Conservation (phyloP, 2,329 filamentous ascomycete species). For the Neopestalotiopsis sp. region DNA sequence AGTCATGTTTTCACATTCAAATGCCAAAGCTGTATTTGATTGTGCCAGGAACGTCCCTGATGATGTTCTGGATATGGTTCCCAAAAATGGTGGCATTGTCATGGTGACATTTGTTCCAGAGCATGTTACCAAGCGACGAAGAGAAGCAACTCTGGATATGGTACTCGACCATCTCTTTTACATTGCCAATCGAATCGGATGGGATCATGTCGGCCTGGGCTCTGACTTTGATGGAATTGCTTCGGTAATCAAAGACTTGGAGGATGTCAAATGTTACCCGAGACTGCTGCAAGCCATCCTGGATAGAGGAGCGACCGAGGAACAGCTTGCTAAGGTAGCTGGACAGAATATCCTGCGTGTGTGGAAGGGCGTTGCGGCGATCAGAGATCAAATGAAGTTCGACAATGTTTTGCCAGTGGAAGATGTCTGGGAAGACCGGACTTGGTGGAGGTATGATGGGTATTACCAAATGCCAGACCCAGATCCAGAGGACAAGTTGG, state of each 20-base stretch:
- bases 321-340: slow-evolving; percentile 41
- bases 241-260: slow-evolving; percentile 30
- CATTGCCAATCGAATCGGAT: slow-evolving; percentile 37
- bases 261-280: slow-evolving; percentile 29
- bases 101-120: slow-evolving; percentile 44
- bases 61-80: slow-evolving; percentile 40
- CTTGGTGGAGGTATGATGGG: slow-evolving; percentile 40
- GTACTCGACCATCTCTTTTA: slow-evolving; percentile 40
- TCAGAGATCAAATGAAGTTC: slow-evolving; percentile 34
- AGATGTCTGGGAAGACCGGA: slow-evolving; percentile 40
- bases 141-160: slow-evolving; percentile 34
- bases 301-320: slow-evolving; percentile 44
- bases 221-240: slow-evolving; percentile 44
- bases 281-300: slow-evolving; percentile 38
- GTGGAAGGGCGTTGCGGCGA: slow-evolving; percentile 33
- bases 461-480: slow-evolving; percentile 40
- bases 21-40: slow-evolving; percentile 28
- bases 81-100: slow-evolving; percentile 43
- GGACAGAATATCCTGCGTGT: slow-evolving; percentile 45
- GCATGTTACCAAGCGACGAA: slow-evolving; percentile 25
- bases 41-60: slow-evolving; percentile 46
- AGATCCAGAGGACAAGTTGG: slow-evolving; percentile 38
- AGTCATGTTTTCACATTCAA: slow-evolving; percentile 40
- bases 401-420: slow-evolving; percentile 40
- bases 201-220: slow-evolving; percentile 44